Percentiles rank a stretch among this genome's conserved stretches.
Evolutionary conservation across 495 filamentous ascomycete species (phyloP).

Genomic region (Cenococcum geophilum): DNA sequence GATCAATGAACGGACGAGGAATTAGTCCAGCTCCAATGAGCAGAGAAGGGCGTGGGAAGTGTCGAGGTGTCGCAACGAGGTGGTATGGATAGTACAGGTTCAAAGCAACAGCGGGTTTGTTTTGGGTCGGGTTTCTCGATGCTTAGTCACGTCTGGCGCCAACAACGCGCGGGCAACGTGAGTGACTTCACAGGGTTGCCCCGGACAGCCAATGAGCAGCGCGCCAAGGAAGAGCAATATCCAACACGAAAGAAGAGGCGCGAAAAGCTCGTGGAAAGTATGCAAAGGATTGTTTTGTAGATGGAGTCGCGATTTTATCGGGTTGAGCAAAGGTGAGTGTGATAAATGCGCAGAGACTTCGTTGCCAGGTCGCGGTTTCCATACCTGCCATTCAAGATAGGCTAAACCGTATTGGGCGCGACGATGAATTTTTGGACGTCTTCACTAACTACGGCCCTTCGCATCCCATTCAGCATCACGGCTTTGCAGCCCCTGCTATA

Average conservation of each 20-base stretch:
- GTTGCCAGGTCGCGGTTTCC: not conserved
- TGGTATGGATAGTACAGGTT: conserved; percentile 20
- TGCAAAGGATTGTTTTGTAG: not conserved
- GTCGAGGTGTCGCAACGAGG: conserved; percentile 16
- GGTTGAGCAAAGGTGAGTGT: not conserved
- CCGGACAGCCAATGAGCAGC: conserved; percentile 12
- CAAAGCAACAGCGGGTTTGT: conserved; percentile 15
- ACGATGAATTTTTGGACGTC: not conserved
- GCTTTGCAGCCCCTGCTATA: not conserved
- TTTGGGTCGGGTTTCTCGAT: conserved; percentile 11
- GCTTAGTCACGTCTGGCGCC: conserved; percentile 13
- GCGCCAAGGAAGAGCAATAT: not conserved
- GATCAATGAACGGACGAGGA: conserved; percentile 14
- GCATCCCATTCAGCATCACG: not conserved
- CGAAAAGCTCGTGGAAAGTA: not conserved
- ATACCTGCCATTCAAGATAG: not conserved
- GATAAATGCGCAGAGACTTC: not conserved
- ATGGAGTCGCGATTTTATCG: not conserved
- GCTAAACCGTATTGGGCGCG: not conserved
- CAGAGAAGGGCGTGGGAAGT: conserved; percentile 11
- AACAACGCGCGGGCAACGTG: conserved; percentile 8
- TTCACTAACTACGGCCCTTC: not conserved
- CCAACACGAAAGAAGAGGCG: not conserved
- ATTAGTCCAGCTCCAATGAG: conserved; percentile 20
- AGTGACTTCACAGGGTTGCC: conserved; percentile 3